Evolutionary conservation across 495 filamentous ascomycete species (phyloP).

Genomic region (Friedmanniomyces simplex): DNA sequence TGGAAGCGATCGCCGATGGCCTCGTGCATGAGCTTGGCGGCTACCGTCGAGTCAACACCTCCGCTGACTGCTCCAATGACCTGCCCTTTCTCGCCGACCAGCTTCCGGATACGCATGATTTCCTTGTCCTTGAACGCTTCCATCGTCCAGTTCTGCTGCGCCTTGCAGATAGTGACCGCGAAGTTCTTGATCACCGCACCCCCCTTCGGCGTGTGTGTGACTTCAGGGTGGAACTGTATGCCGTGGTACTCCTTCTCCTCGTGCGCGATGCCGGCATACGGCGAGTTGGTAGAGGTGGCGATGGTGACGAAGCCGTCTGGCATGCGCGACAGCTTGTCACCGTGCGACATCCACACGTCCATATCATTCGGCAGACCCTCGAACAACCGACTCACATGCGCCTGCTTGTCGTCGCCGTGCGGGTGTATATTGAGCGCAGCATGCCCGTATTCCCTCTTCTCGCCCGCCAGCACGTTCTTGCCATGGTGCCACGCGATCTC

Average conservation of each 20-base stretch:
- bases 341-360: conserved; percentile 79
- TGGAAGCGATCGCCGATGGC: conserved; percentile 83
- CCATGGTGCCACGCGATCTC: conserved; percentile 69
- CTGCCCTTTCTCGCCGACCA: conserved; percentile 70
- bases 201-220: conserved; percentile 59
- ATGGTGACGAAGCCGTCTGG: conserved; percentile 62
- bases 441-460: conserved; percentile 62
- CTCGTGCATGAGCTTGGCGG: conserved; percentile 71
- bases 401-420: conserved; percentile 34
- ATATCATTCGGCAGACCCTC: conserved; percentile 53
- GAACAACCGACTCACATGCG: conserved; percentile 64
- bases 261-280: conserved; percentile 75
- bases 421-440: conserved; percentile 44
- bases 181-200: conserved; percentile 66
- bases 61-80: conserved; percentile 81
- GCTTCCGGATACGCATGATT: conserved; percentile 59
- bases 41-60: conserved; percentile 88
- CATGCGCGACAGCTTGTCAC: conserved; percentile 66
- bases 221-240: conserved; percentile 84
- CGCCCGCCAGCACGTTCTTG: conserved; percentile 63
- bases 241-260: conserved; percentile 56
- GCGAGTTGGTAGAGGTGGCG: conserved; percentile 62
- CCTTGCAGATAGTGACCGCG: conserved; percentile 66
- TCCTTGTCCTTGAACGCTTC: conserved; percentile 66
- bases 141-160: conserved; percentile 73